These are phyloP conservation scores for Gossypium armourianum DNA, from an alignment of 441 rosid genomes.

Conservation along the genomic window DNA sequence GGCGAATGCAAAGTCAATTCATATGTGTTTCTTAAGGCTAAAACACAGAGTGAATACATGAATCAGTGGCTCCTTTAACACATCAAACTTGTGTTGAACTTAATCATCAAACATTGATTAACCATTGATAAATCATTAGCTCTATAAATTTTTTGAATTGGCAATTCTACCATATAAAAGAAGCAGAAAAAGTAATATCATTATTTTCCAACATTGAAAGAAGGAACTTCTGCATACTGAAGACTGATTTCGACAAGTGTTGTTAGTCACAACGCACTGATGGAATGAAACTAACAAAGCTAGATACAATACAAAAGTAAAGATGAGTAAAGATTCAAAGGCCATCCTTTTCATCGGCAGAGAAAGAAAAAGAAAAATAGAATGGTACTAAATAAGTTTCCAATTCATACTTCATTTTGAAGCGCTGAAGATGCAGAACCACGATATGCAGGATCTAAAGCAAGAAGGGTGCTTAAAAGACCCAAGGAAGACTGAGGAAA, in stretches of 20 bases:
- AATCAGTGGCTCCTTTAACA: background rate
- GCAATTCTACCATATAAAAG: background rate
- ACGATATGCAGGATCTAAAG: slow-evolving; percentile 46
- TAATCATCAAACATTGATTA: background rate
- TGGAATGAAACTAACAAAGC: slow-evolving; percentile 2
- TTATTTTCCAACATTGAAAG: background rate
- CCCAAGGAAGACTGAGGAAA: slow-evolving; percentile 45
- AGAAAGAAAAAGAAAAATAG: background rate
- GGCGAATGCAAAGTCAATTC: background rate
- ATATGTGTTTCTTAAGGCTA: background rate
- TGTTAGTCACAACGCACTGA: background rate
- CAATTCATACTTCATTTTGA: slow-evolving; percentile 27
- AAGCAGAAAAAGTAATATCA: background rate
- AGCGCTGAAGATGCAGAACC: slow-evolving; percentile 42
- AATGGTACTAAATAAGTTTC: background rate
- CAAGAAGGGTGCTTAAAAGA: slow-evolving; percentile 49
- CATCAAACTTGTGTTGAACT: background rate
- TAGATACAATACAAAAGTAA: background rate
- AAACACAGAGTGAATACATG: background rate
- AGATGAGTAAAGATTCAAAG: background rate
- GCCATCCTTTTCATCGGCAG: background rate
- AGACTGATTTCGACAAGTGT: background rate
- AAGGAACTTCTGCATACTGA: background rate
- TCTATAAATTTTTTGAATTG: background rate
- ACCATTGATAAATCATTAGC: background rate